Percentiles rank a stretch among this genome's conserved stretches.
These are phyloP conservation scores for Metschnikowia amazonensis DNA, from an alignment of 805 yeast species.

Conservation along the genomic window DNA sequence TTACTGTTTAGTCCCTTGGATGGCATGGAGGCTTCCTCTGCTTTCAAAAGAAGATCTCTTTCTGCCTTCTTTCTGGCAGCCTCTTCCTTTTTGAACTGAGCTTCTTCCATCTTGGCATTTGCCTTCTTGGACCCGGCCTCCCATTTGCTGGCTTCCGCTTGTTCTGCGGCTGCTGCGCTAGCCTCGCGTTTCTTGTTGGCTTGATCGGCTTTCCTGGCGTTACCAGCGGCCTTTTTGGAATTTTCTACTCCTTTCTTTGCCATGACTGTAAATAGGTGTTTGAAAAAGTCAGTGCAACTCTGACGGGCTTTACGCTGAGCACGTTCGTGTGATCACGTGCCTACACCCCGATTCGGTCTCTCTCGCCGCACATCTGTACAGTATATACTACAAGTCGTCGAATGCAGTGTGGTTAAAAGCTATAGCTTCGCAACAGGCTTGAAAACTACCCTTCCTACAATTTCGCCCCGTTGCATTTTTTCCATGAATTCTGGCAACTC, in stretches of 20 bases:
- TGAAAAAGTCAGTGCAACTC: neutral
- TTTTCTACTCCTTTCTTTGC: conserved; percentile 40
- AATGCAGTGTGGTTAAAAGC: neutral
- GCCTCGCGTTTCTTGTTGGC: conserved; percentile 56
- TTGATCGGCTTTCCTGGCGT: conserved; percentile 63
- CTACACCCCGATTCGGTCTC: neutral
- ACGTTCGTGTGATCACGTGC: conserved; percentile 1
- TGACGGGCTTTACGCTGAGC: neutral
- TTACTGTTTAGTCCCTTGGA: conserved; percentile 50
- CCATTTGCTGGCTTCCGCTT: conserved; percentile 64
- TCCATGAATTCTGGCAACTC: conserved; percentile 35
- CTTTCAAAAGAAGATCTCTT: conserved; percentile 61
- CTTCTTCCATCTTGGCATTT: conserved; percentile 66
- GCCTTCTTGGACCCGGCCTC: conserved; percentile 66
- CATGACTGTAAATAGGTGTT: conserved; percentile 12
- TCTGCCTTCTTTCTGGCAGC: conserved; percentile 80
- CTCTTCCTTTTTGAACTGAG: conserved; percentile 66
- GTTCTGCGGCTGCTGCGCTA: conserved; percentile 43
- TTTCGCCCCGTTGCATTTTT: conserved; percentile 34
- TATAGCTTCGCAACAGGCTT: conserved; percentile 12
- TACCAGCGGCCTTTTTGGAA: conserved; percentile 57
- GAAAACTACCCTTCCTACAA: conserved; percentile 43
- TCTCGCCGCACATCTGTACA: neutral
- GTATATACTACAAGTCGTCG: neutral
- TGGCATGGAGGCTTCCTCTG: conserved; percentile 63